Conservation (phyloP, 164 flowering plant species). For the Chimonanthus salicifolius region DNA sequence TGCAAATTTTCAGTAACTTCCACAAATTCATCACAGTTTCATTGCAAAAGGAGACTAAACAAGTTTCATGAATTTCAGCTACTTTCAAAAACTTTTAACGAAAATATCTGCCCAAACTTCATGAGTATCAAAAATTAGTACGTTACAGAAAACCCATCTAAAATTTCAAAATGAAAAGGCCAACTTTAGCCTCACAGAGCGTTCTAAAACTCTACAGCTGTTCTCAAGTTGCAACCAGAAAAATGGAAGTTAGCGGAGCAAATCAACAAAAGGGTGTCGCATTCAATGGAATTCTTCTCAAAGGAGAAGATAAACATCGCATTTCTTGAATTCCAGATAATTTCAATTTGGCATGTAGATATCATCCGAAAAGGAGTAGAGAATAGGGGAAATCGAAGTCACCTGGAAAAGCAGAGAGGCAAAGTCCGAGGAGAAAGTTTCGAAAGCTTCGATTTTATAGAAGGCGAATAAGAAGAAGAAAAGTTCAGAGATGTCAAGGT, state of each 20-base stretch:
- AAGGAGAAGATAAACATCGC: background rate
- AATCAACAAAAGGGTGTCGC: too few species aligned
- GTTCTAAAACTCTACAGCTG: too few species aligned
- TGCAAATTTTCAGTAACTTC: too few species aligned
- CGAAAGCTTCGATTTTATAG: conserved; percentile 15
- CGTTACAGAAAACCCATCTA: too few species aligned
- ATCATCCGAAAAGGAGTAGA: background rate
- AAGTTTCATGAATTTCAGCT: too few species aligned
- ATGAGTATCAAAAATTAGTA: too few species aligned
- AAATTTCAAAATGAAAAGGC: background rate
- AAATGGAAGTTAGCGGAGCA: background rate
- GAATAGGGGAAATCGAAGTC: background rate
- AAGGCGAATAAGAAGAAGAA: conserved; percentile 12
- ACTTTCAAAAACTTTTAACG: too few species aligned
- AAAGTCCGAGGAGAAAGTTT: conserved; percentile 14
- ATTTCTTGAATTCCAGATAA: background rate
- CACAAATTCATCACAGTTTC: too few species aligned
- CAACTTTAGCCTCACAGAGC: background rate
- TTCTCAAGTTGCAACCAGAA: too few species aligned
- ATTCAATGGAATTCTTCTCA: background rate
- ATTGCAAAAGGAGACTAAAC: too few species aligned
- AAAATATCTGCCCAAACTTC: too few species aligned
- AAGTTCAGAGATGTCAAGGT: conserved; percentile 3
- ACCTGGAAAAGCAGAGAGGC: conserved; percentile 24
- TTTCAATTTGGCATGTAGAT: background rate